These are phyloP conservation scores for Cryptococcus sp. DNA, from an alignment of 1,284 basidiomycete genomes.

Conservation along the genomic window DNA sequence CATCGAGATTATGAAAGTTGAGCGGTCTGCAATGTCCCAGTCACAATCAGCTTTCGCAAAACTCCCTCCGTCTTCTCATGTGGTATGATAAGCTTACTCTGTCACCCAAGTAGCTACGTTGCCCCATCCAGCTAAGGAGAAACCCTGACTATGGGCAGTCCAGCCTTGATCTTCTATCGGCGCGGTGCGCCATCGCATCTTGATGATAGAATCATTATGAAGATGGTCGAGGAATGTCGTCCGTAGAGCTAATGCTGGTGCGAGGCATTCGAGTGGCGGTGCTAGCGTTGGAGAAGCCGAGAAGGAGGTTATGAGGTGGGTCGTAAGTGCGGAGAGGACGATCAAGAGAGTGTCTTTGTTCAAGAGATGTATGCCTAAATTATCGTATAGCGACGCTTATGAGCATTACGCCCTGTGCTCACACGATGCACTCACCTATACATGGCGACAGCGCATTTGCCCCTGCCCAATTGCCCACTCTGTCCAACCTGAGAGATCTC, in stretches of 20 bases:
- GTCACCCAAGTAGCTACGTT: constrained; percentile 31
- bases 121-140: constrained; percentile 24
- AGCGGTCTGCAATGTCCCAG: constrained; percentile 17
- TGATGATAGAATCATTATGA: constrained; percentile 12
- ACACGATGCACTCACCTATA: constrained; percentile 31
- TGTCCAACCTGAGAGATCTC: constrained; percentile 21
- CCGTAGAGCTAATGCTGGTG: constrained; percentile 29
- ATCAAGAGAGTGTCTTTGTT: constrained; percentile 26
- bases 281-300: constrained; percentile 28
- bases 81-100: constrained; percentile 33
- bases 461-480: constrained; percentile 48
- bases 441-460: constrained; percentile 36
- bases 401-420: no score
- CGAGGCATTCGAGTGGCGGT: constrained; percentile 25
- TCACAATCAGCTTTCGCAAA: constrained; percentile 3
- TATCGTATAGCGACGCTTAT: background rate
- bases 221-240: constrained; percentile 38
- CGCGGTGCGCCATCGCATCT: constrained; percentile 6
- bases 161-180: constrained; percentile 13
- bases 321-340: constrained; percentile 36
- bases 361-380: constrained; percentile 31
- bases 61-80: background rate
- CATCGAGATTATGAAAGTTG: constrained; percentile 44
- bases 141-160: constrained; percentile 32
- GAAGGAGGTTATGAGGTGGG: constrained; percentile 37